Evolutionary conservation across 345 rosid species (phyloP), one percentile per base, ranked within the genome.

Genomic region (Arabidopsis arenosa): DNA sequence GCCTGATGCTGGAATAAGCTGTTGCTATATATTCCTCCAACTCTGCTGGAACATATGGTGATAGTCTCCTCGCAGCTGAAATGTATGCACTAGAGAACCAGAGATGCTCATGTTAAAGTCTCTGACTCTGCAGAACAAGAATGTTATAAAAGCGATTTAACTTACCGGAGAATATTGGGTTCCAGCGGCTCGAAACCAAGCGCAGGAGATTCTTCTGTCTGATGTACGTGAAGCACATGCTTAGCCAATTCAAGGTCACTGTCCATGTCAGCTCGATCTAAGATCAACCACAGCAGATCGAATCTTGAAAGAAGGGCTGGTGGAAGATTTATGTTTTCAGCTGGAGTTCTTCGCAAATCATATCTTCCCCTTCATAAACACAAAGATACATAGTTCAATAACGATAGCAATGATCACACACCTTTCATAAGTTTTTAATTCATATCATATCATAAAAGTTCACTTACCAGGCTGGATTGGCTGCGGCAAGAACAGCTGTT

Each of bases 401-500:
- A 35, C 77, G 72, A 64, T 49, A 59, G n/a, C 68, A 52, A 55
- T 45, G 52, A 53, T 60, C 47, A 49, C 14, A 14, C 59, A 45
- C 1, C 9, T 39, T 69, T 14, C 47, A 36, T 18, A 32, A 48
- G 76, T n/a, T 40, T 14, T 47, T 45, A 11, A 70, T 43, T 8
- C 59, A 41, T 49, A 47, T 8, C 59, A 41, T 49, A 47, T 59
- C 23, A 15, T 47, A 44, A 72, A 68, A 41, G 35, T 57, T 52
- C 10, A 45, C 5, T 62, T 90, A 94, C 98, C 98, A 95, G 71
- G 99, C 99, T 61, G 98, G 99, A 89, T 90, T 95, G 70, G 98
- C 99, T 52, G 99, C 99, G 57, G 99, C 94, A 81, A 95, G 91
- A 84, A 95, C 87, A 57, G 97, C 98, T 64, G 98, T 95, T 84